A percentile compares a stretch with the other conserved stretches of the same genome.
Evolutionary conservation across 331 rosid genomes (phyloP).

Genomic region (Saraca asoca): DNA sequence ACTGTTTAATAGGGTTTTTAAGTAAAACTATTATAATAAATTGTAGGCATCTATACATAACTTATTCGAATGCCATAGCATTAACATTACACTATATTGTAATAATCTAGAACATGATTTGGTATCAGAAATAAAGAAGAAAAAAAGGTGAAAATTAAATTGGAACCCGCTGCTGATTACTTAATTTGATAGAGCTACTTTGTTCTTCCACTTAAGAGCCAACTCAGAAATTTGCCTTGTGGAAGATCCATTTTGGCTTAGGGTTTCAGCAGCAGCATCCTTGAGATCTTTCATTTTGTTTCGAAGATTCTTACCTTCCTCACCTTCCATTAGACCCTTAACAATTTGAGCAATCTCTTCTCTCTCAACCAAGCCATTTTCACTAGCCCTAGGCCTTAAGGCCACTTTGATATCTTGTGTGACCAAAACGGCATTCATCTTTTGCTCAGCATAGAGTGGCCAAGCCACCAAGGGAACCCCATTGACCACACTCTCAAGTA

Average conservation of each 20-base stretch:
- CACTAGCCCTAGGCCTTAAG: slow-evolving; percentile 33
- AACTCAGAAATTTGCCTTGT: slow-evolving; percentile 42
- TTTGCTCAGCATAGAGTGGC: slow-evolving; percentile 86
- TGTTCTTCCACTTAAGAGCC: slow-evolving; percentile 50
- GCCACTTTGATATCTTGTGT: slow-evolving; percentile 54
- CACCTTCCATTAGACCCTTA: slow-evolving; percentile 61
- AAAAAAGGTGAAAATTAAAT: no score
- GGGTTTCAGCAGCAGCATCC: slow-evolving; percentile 41
- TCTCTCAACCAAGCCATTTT: slow-evolving; percentile 50
- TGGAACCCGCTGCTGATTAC: neutral
- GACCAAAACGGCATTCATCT: slow-evolving; percentile 64
- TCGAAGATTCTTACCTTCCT: slow-evolving; percentile 62
- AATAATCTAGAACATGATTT: no score
- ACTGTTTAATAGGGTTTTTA: no score
- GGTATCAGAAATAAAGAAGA: no score
- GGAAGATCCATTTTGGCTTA: slow-evolving; percentile 60
- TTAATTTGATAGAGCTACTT: neutral
- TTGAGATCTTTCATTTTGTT: slow-evolving; percentile 51
- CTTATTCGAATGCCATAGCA: neutral
- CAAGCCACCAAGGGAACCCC: slow-evolving; percentile 76
- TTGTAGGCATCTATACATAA: no score
- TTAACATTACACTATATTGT: neutral
- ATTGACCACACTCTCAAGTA: slow-evolving; percentile 55
- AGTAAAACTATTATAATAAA: no score
- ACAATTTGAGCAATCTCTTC: slow-evolving; percentile 56